These are phyloP conservation scores for Craspedostauros australis DNA, from an alignment of 108 stramenopile genomes.

Conservation along the genomic window DNA sequence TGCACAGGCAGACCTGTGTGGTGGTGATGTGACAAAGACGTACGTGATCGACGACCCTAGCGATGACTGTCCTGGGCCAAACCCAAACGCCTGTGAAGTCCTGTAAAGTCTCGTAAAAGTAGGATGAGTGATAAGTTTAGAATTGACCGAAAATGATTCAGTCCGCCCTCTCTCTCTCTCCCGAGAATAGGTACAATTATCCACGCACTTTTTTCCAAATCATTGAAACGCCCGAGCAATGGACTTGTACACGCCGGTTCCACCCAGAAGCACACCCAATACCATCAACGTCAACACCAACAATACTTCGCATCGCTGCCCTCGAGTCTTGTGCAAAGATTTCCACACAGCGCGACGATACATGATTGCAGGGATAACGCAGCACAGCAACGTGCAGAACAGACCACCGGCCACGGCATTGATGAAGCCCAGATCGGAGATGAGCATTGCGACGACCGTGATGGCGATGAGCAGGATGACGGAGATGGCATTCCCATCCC, in stretches of 20 bases:
- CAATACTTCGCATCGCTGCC: constrained; percentile 5
- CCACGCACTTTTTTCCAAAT: no score
- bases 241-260: constrained; percentile 13
- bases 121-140: no score
- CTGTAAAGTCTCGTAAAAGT: no score
- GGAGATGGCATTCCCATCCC: constrained; percentile 57
- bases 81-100: no score
- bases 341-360: constrained; percentile 8
- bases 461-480: constrained; percentile 33
- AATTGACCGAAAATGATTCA: no score
- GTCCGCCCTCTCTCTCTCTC: no score
- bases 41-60: no score
- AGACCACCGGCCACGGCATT: constrained; percentile 82
- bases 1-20: no score
- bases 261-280: constrained; percentile 13
- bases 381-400: constrained; percentile 67
- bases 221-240: no score
- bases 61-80: no score
- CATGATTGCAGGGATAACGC: constrained; percentile 86
- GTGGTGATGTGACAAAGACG: no score
- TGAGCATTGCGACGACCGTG: constrained; percentile 27
- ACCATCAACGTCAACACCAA: constrained; percentile 8
- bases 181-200: no score
- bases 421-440: constrained; percentile 52
- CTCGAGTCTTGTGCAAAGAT: neutral